phyloP scores from a whole-genome alignment of 768 basidiomycete species.

The Boletales sp. region DNA sequence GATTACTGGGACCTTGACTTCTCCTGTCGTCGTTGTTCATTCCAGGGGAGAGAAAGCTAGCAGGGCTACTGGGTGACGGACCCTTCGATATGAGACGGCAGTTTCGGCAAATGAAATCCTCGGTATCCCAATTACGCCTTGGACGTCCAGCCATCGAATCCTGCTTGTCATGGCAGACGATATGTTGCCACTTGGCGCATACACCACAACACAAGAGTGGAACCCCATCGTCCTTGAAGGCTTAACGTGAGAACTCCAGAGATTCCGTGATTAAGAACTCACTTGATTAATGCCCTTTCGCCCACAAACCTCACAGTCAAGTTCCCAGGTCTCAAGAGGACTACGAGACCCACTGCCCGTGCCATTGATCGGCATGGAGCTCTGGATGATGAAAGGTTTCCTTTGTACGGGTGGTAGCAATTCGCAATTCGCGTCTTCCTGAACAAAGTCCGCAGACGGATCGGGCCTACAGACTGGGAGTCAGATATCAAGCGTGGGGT shows the following conservation, averaged over 20 bases:
- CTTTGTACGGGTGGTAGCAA: constrained; percentile 3
- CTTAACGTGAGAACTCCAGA: constrained; percentile 5
- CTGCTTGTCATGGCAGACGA: constrained; percentile 72
- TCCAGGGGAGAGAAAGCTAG: constrained; percentile 6
- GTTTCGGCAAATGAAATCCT: constrained; percentile 72
- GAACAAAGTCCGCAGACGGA: not conserved
- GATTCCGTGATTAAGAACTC: constrained; percentile 21
- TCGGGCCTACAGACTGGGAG: constrained; percentile 9
- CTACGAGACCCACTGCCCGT: constrained; percentile 47
- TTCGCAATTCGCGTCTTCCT: not conserved
- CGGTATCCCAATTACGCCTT: constrained; percentile 79
- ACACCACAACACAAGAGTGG: constrained; percentile 79
- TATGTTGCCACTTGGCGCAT: constrained; percentile 90
- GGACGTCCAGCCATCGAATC: constrained; percentile 63
- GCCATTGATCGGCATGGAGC: constrained; percentile 18
- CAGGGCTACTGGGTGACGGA: constrained; percentile 5
- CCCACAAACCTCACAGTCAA: constrained; percentile 86
- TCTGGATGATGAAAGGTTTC: not conserved
- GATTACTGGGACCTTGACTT: constrained; percentile 11
- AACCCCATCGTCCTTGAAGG: constrained; percentile 66
- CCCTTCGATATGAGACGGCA: constrained; percentile 38
- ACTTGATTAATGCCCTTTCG: constrained; percentile 72
- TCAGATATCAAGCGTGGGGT: constrained; percentile 13
- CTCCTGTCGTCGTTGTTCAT: not conserved
- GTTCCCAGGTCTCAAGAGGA: constrained; percentile 71